These are phyloP conservation scores for Hypoxylon crocopeplum DNA, from an alignment of 495 filamentous ascomycete species.

Conservation along the genomic window DNA sequence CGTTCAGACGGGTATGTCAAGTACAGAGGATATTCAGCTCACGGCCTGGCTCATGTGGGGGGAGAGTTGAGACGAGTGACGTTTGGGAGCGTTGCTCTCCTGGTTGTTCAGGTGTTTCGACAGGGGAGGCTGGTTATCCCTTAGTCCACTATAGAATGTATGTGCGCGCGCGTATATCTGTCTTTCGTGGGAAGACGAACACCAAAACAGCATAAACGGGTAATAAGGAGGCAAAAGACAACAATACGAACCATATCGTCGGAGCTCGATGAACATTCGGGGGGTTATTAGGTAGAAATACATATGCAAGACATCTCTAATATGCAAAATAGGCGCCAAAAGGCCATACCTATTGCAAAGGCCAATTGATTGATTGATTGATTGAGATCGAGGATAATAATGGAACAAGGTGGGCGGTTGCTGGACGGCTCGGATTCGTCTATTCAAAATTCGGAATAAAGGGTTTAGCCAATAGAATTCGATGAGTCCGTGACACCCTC, in stretches of 20 bases:
- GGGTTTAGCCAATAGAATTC: slow-evolving; percentile 32
- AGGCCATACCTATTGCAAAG: slow-evolving; percentile 14
- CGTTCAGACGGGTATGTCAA: slow-evolving; percentile 42
- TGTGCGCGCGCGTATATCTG: slow-evolving; percentile 11
- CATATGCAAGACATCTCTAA: slow-evolving; percentile 31
- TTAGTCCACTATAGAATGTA: slow-evolving; percentile 14
- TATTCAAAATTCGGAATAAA: slow-evolving; percentile 20
- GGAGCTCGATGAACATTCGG: slow-evolving; percentile 15
- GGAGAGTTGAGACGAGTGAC: slow-evolving; percentile 51
- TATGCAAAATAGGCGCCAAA: slow-evolving; percentile 28
- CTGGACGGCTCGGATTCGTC: slow-evolving; percentile 42
- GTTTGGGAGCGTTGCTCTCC: slow-evolving; percentile 51
- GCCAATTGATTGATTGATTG: slow-evolving; percentile 32
- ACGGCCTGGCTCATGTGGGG: slow-evolving; percentile 31
- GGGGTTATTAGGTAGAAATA: slow-evolving; percentile 29
- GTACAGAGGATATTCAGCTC: slow-evolving; percentile 6
- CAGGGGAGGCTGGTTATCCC: slow-evolving; percentile 42
- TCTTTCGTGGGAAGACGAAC: not conserved
- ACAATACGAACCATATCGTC: slow-evolving; percentile 27
- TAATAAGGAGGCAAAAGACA: slow-evolving; percentile 10
- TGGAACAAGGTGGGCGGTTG: slow-evolving; percentile 36
- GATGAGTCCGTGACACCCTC: slow-evolving; percentile 31
- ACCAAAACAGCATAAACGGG: slow-evolving; percentile 1
- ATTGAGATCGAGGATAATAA: slow-evolving; percentile 31
- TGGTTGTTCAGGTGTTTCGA: slow-evolving; percentile 55